phyloP scores from a whole-genome alignment of 768 basidiomycete species.

The Collybiopsis confluens region DNA sequence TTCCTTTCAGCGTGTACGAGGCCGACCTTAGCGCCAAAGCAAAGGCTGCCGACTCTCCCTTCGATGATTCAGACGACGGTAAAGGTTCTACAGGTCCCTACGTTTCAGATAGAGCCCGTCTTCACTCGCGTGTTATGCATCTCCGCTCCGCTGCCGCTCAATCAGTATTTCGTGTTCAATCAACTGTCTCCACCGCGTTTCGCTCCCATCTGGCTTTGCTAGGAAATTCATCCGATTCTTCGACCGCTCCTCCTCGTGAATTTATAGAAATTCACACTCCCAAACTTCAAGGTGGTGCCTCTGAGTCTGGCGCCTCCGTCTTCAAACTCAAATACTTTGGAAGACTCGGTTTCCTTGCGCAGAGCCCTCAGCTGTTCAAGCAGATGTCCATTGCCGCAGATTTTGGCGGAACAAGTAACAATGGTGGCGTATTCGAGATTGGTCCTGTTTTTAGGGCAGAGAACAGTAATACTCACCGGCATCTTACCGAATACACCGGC shows the following conservation, averaged over 20 bases:
- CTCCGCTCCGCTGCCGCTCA: constrained; percentile 23
- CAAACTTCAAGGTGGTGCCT: constrained; percentile 49
- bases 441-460: constrained; percentile 21
- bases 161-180: background rate
- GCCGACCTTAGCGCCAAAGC: constrained; percentile 43
- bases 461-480: constrained; percentile 49
- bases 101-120: constrained; percentile 33
- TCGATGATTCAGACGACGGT: constrained; percentile 2
- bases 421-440: constrained; percentile 47
- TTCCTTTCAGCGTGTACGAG: constrained; percentile 21
- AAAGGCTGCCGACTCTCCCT: constrained; percentile 9
- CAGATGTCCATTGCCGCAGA: constrained; percentile 54
- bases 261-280: constrained; percentile 52
- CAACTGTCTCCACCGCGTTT: constrained; percentile 17
- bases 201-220: constrained; percentile 43
- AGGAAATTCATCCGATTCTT: constrained; percentile 33
- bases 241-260: constrained; percentile 37
- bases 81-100: constrained; percentile 14
- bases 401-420: constrained; percentile 29
- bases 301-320: constrained; percentile 45
- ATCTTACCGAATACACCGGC: constrained; percentile 53
- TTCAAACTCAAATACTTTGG: constrained; percentile 53
- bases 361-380: constrained; percentile 50
- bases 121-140: constrained; percentile 47
- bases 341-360: constrained; percentile 45